Base-by-base conservation (phyloP, 257 asterid species). In the Solanum appendiculatum region DNA sequence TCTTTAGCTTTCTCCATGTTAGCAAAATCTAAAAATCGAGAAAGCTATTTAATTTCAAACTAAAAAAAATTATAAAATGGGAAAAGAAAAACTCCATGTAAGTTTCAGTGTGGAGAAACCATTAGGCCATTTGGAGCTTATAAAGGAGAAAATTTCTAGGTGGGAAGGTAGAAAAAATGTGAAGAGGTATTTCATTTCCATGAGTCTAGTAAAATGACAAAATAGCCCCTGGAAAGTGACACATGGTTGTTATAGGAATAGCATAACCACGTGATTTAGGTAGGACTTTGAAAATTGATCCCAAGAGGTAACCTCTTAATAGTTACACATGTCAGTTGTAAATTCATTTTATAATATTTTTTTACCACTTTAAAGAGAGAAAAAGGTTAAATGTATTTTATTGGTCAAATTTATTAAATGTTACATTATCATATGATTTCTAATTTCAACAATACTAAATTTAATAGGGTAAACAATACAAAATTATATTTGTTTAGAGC, bases 1-100 rank as follows among this genome's bases (percentile, higher is more conserved):
- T 54, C 89, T 64, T 89, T 92, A 40, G 54, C 87, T 37, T 93
- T 83, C 31, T 46, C 92, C 95, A 94, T 92, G 9, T 3, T 12
- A 18, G 69, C 23, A 29, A 68, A 18, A 81, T 82, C 82, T 54
- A 42, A 48, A 14, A 74, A 1, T 0, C 16, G 23, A 12, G 77
- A 86, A 86, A 86, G 66, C 31, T 64, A 33, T 63, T 70, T 27
- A 29, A 13, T 23, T 21, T 33, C 8, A 37, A 21, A 40, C 54
- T 54, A 18, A 54, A 54, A 44, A 44, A 54, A 54, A 54, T 54
- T 54, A 54, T 54, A 54, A 18, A 18, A 7, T 18, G n/a, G n/a
- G 10, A 18, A 54, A 54, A 51, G 7, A 48, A 6, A 54, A 54
- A 54, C 63, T 54, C 63, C 63, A 6, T 18, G 20, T 18, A 54